These are phyloP conservation scores for Zymoseptoria tritici DNA, from an alignment of 2,329 filamentous ascomycete genomes.

Conservation along the genomic window DNA sequence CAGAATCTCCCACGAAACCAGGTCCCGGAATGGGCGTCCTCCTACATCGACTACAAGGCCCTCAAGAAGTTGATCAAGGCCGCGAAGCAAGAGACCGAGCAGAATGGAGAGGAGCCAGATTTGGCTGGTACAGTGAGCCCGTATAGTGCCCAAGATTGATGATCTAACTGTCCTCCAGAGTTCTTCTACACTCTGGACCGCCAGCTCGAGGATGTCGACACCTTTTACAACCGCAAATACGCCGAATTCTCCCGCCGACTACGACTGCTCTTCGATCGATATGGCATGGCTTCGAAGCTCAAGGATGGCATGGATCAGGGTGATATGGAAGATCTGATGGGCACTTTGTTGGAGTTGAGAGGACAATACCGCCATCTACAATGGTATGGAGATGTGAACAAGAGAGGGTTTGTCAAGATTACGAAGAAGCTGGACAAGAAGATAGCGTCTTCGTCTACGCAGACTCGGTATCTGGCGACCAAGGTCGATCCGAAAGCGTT, in stretches of 20 bases:
- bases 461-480: constrained; percentile 78
- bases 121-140: constrained; percentile 66
- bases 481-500: constrained; percentile 88
- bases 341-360: constrained; percentile 79
- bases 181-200: constrained; percentile 96
- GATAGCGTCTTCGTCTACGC: constrained; percentile 61
- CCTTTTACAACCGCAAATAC: constrained; percentile 95
- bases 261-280: constrained; percentile 78
- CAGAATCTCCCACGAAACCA: constrained; percentile 66
- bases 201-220: constrained; percentile 93
- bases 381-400: constrained; percentile 97
- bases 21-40: constrained; percentile 77
- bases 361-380: constrained; percentile 83
- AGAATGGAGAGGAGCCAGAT: constrained; percentile 61
- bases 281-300: constrained; percentile 65
- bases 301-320: constrained; percentile 72
- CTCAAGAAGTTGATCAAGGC: constrained; percentile 94
- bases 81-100: constrained; percentile 44
- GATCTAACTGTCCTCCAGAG: constrained; percentile 49
- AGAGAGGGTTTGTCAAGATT: constrained; percentile 92
- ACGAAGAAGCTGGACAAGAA: constrained; percentile 99
- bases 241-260: constrained; percentile 75
- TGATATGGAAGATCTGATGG: constrained; percentile 85
- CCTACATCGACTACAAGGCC: constrained; percentile 83
- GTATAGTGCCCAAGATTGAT: constrained; percentile 12